Conservation (phyloP, 306 rosid genomes). For the Dryas alaskensis region DNA sequence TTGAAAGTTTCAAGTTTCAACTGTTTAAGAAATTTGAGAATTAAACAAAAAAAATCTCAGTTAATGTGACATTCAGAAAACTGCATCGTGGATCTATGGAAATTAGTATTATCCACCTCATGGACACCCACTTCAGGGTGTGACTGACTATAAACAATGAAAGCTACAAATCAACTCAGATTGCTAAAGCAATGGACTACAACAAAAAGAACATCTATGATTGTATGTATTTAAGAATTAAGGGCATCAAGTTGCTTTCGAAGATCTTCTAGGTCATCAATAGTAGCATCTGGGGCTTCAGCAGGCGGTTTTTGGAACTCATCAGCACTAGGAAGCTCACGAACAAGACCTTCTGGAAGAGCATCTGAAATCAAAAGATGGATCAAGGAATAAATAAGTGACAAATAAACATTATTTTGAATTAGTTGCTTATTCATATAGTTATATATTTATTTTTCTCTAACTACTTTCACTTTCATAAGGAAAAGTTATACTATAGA, state of each 20-base stretch:
- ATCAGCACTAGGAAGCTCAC: constrained; percentile 87
- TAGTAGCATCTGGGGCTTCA: constrained; percentile 35
- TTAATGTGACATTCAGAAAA: neutral
- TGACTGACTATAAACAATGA: neutral
- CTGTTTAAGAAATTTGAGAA: neutral
- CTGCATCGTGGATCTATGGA: neutral
- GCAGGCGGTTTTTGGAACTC: constrained; percentile 34
- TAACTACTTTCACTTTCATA: neutral
- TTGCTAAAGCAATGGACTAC: neutral
- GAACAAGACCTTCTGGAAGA: constrained; percentile 87
- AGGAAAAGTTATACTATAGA: neutral
- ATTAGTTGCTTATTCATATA: neutral
- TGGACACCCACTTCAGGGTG: constrained; percentile 18
- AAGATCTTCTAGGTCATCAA: constrained; percentile 80
- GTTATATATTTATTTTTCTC: too few relatives aligned
- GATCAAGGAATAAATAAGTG: constrained; percentile 1
- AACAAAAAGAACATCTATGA: neutral
- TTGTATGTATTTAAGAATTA: constrained; percentile 38
- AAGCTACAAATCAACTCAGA: neutral
- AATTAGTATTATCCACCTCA: constrained; percentile 10
- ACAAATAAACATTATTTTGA: neutral
- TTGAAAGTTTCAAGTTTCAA: too few relatives aligned
- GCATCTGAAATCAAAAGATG: constrained; percentile 42
- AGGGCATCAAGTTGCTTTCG: constrained; percentile 82
- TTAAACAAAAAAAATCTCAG: neutral